Conservation (phyloP, 352 stramenopile genomes). For the Hyaloperonospora brassicae region DNA sequence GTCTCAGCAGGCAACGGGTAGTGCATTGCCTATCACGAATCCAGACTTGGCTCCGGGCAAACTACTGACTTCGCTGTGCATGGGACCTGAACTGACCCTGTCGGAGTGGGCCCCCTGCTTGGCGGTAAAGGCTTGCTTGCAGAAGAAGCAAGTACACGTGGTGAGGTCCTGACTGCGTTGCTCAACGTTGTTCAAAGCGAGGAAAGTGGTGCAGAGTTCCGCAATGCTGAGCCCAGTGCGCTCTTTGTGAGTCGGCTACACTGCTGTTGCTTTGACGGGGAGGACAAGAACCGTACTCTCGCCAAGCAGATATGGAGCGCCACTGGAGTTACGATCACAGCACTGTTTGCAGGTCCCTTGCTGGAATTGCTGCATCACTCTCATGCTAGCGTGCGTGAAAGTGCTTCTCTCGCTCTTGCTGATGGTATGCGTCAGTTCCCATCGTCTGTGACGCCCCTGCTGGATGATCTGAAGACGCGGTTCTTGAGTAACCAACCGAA, state of each 20-base stretch:
- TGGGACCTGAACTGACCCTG: constrained; percentile 43
- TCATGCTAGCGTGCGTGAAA: constrained; percentile 67
- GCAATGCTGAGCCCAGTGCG: constrained; percentile 31
- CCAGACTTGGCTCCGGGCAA: constrained; percentile 43
- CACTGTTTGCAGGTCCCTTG: constrained; percentile 53
- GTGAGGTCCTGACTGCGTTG: constrained; percentile 52
- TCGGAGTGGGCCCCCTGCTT: constrained; percentile 66
- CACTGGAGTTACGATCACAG: constrained; percentile 39
- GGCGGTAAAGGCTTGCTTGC: constrained; percentile 66
- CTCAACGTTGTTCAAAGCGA: constrained; percentile 51
- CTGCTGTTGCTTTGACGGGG: constrained; percentile 55
- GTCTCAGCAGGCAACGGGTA: constrained; percentile 39
- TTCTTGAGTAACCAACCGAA: constrained; percentile 55
- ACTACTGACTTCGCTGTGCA: constrained; percentile 51
- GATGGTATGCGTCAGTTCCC: constrained; percentile 77
- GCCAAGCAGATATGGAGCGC: constrained; percentile 62
- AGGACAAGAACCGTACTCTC: constrained; percentile 47
- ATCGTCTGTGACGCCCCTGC: constrained; percentile 51
- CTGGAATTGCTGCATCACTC: constrained; percentile 71
- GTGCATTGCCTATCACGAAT: constrained; percentile 56
- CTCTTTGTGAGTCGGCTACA: constrained; percentile 58
- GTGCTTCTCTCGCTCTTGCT: constrained; percentile 66
- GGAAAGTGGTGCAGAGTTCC: constrained; percentile 36
- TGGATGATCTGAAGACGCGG: constrained; percentile 63
- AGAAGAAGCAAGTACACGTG: constrained; percentile 41